Base-by-base conservation (phyloP, 805 yeast species). In the Schizosaccharomyces lindneri region DNA sequence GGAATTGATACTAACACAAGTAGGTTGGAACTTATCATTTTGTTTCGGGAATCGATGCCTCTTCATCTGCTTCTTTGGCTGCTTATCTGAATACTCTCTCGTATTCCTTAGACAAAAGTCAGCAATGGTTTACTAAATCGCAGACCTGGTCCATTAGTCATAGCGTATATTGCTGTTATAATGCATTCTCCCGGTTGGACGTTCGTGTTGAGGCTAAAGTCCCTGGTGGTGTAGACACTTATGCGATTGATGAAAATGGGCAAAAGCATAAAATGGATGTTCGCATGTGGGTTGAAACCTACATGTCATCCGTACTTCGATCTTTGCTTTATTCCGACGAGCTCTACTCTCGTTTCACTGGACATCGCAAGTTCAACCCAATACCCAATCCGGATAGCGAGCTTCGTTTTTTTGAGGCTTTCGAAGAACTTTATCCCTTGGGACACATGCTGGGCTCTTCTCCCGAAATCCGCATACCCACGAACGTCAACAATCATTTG, bases 291-390 rank as follows among this genome's bases (percentile, higher is more conserved):
- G 66, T 64, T 27, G 78, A 75, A 64, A 79, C 87, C 0, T 82
- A 76, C 68, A 75, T 82, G 65, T 76, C 87, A 68, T 83, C 88
- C 1, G 77, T 88, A 64, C 81, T 87, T 29, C 78, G 98, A 67
- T 74, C 89, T 6, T 71, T 93, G 55, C 73, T 87, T 62, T 86
- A 80, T 65, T 87, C 85, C 61, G 95, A 87, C 61, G 87, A 83
- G 57, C 90, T 85, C 71, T 83, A 72, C 73, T 84, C 74, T 67
- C 77, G 79, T 61, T 78, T 93, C 62, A 95, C 88, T 9, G 95
- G 89, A 69, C 84, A 93, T 48, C 79, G 95, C 65, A 81, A 84
- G 63, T 76, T 87, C 62, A 84, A 87, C 67, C 97, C 97, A 4
- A 78, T 93, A 64, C 68, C 75, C 32, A 73, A 72, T 41, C 73